Conservation (phyloP, 345 rosid genomes). For the Acer negundo region DNA sequence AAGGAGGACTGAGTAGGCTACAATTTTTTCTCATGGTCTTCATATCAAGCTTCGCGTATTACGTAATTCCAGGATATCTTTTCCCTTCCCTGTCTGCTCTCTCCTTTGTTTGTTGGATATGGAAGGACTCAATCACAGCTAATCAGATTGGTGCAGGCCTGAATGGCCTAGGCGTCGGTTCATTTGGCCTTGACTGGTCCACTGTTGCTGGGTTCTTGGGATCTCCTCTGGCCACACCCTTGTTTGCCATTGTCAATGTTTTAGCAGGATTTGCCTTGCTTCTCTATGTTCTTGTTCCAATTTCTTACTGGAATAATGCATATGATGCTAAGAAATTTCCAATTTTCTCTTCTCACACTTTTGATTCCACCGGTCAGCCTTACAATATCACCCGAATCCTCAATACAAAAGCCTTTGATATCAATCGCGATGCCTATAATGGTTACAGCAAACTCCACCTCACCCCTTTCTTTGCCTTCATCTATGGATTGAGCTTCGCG, state of each 20-base stretch:
- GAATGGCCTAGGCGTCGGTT: slow-evolving; percentile 47
- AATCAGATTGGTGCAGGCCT: slow-evolving; percentile 45
- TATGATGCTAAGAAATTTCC: slow-evolving; percentile 63
- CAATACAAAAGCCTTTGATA: slow-evolving; percentile 40
- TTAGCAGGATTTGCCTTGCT: slow-evolving; percentile 54
- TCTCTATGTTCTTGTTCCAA: slow-evolving; percentile 53
- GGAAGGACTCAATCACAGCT: slow-evolving; percentile 30
- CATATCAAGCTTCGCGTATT: slow-evolving; percentile 40
- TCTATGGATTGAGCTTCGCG: slow-evolving; percentile 74
- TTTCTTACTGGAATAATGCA: slow-evolving; percentile 52
- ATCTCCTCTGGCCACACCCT: slow-evolving; percentile 41
- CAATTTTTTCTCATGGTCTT: slow-evolving; percentile 43
- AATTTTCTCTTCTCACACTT: slow-evolving; percentile 49
- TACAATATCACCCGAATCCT: slow-evolving; percentile 66
- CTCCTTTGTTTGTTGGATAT: slow-evolving; percentile 41
- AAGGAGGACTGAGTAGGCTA: slow-evolving; percentile 39
- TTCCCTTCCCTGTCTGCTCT: slow-evolving; percentile 33
- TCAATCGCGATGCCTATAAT: slow-evolving; percentile 41
- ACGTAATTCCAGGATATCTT: slow-evolving; percentile 37
- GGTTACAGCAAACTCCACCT: slow-evolving; percentile 69
- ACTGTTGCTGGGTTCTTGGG: slow-evolving; percentile 40
- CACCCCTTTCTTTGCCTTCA: slow-evolving; percentile 57
- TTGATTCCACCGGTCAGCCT: slow-evolving; percentile 38
- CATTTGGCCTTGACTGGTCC: slow-evolving; percentile 53
- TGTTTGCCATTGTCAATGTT: slow-evolving; percentile 43